A percentile compares a stretch with the other conserved stretches of the same genome.
These are phyloP conservation scores for Trametes villosa DNA, from an alignment of 768 basidiomycete genomes.

Conservation along the genomic window DNA sequence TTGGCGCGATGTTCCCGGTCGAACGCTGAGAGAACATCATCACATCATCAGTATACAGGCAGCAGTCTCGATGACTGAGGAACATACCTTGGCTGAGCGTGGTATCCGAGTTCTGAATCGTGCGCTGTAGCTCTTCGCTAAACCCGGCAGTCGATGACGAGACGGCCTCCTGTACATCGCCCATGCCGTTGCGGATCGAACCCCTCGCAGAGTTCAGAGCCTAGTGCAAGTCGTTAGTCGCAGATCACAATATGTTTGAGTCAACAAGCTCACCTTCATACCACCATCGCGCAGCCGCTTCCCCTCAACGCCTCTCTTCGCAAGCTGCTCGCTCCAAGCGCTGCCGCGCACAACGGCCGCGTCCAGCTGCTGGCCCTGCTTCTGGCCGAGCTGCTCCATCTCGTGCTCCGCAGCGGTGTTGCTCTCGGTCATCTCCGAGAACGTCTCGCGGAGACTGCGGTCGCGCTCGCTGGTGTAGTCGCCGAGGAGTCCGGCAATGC, in stretches of 20 bases:
- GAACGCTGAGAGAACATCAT: conserved; percentile 48
- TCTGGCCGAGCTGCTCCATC: conserved; percentile 50
- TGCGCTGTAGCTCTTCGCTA: conserved; percentile 54
- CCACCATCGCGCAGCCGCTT: conserved; percentile 61
- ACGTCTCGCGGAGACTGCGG: conserved; percentile 60
- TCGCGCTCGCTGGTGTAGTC: conserved; percentile 75
- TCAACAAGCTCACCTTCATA: conserved; percentile 51
- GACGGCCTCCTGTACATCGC: conserved; percentile 48
- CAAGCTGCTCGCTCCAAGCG: conserved; percentile 45
- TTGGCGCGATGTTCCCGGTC: conserved; percentile 67
- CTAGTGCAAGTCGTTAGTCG: conserved; percentile 36
- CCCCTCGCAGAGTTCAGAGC: conserved; percentile 43
- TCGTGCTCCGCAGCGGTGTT: conserved; percentile 60
- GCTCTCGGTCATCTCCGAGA: conserved; percentile 54
- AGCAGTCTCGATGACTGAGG: background rate
- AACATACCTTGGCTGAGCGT: conserved; percentile 51
- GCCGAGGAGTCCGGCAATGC: conserved; percentile 71
- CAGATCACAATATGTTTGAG: conserved; percentile 8
- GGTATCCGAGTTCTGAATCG: conserved; percentile 47
- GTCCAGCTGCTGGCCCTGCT: conserved; percentile 52
- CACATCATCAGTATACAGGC: background rate
- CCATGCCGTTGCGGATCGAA: conserved; percentile 47
- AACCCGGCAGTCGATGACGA: conserved; percentile 54
- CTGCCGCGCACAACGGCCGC: conserved; percentile 46
- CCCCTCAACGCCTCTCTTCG: conserved; percentile 52